Evolutionary conservation across 2,329 filamentous ascomycete species (phyloP).

Genomic region (Aspergillus sp.): DNA sequence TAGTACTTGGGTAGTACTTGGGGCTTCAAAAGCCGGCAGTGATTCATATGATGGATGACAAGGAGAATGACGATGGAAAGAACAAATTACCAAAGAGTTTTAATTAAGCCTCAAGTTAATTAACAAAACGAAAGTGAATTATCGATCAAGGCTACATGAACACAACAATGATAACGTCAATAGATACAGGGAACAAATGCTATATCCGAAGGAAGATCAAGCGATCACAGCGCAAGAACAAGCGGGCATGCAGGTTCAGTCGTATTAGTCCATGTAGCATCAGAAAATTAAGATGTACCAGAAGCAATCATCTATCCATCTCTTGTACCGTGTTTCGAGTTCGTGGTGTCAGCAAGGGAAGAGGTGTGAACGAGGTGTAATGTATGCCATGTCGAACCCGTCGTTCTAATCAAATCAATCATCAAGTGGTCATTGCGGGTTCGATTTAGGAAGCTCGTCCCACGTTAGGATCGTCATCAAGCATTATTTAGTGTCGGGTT

Average conservation of each 20-base stretch:
- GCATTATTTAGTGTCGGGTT: slow-evolving; percentile 10
- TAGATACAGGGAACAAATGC: slow-evolving; percentile 23
- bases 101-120: background rate
- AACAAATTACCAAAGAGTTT: background rate
- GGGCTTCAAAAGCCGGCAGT: background rate
- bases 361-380: slow-evolving; percentile 1
- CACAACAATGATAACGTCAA: slow-evolving; percentile 7
- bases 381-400: slow-evolving; percentile 1
- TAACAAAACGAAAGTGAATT: background rate
- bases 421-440: slow-evolving; percentile 9
- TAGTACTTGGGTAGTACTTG: too few species aligned
- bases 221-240: slow-evolving; percentile 10
- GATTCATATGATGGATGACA: background rate
- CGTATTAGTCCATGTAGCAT: slow-evolving; percentile 19
- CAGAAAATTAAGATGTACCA: slow-evolving; percentile 21
- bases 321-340: slow-evolving; percentile 10
- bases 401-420: slow-evolving; percentile 4
- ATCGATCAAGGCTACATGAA: slow-evolving; percentile 4
- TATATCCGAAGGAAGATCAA: slow-evolving; percentile 10
- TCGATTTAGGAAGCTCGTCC: background rate
- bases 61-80: too few species aligned
- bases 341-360: background rate
- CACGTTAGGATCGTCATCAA: slow-evolving; percentile 11
- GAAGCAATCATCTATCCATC: slow-evolving; percentile 23
- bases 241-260: slow-evolving; percentile 3